phyloP scores from a whole-genome alignment of 2,329 filamentous ascomycete genomes.

The Alternaria sp. region DNA sequence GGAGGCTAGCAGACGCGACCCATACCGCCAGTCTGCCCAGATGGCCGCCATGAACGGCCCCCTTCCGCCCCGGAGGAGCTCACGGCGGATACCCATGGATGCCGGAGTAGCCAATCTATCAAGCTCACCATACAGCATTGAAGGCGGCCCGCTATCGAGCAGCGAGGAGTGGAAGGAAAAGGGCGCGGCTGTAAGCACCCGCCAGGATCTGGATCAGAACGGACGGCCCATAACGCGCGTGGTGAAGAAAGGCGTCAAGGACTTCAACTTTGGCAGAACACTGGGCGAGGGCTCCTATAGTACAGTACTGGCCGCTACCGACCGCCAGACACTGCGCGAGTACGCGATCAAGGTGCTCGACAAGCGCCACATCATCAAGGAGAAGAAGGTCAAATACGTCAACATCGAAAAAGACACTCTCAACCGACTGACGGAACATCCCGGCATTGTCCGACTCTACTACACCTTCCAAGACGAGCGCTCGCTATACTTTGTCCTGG shows the following conservation, averaged over 20 bases:
- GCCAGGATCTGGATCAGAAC: constrained; percentile 84
- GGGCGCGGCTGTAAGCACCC: constrained; percentile 85
- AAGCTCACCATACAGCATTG: constrained; percentile 60
- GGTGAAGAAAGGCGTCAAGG: constrained; percentile 96
- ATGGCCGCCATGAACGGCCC: constrained; percentile 67
- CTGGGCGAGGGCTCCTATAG: constrained; percentile 98
- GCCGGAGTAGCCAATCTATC: constrained; percentile 38
- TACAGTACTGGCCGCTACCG: constrained; percentile 90
- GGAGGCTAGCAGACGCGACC: constrained; percentile 74
- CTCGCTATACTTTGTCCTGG: constrained; percentile 95
- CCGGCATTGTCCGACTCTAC: constrained; percentile 94
- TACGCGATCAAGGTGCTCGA: constrained; percentile 98
- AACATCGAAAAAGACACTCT: constrained; percentile 99
- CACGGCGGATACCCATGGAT: constrained; percentile 72
- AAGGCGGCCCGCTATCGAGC: constrained; percentile 68
- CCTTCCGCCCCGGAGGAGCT: constrained; percentile 78
- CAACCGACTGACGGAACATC: constrained; percentile 94
- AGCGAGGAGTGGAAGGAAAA: constrained; percentile 96
- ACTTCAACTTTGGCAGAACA: constrained; percentile 91
- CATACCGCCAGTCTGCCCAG: constrained; percentile 69
- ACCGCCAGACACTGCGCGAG: constrained; percentile 92
- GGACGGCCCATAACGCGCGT: constrained; percentile 83
- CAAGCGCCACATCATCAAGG: constrained; percentile 99
- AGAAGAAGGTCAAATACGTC: constrained; percentile 99
- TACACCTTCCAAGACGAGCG: constrained; percentile 99